Percentiles rank a stretch among this genome's conserved stretches.
phyloP scores from a whole-genome alignment of 73 alveolate genomes.

The Effrenium voratum region DNA sequence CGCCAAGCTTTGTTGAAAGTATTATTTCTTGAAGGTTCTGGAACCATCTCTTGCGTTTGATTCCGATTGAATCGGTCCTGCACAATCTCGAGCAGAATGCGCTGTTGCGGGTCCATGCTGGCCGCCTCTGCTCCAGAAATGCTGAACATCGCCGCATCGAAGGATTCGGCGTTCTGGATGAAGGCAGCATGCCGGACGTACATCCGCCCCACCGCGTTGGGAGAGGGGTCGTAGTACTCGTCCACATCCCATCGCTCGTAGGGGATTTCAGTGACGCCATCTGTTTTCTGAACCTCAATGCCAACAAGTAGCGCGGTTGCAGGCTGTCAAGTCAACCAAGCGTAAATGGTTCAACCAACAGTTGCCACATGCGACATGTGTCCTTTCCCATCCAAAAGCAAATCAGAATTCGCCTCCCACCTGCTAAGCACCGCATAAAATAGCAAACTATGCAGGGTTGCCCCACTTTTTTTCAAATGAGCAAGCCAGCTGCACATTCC shows the following conservation, averaged over 20 bases:
- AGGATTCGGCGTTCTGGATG: constrained; percentile 61
- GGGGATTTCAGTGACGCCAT: constrained; percentile 84
- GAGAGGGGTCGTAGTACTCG: constrained; percentile 86
- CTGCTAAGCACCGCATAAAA: no score
- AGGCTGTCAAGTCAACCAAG: background rate
- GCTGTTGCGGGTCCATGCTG: constrained; percentile 94
- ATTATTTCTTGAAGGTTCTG: no score
- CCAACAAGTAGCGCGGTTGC: background rate
- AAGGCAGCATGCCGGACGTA: constrained; percentile 93
- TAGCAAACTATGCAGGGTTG: no score
- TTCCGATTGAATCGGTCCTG: no score
- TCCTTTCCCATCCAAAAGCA: no score
- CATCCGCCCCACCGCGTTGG: constrained; percentile 84
- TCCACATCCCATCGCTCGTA: constrained; percentile 94
- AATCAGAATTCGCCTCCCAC: no score
- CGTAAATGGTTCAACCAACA: no score
- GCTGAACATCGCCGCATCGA: constrained; percentile 82
- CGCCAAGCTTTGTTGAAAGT: no score
- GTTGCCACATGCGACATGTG: no score
- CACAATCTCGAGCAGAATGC: constrained; percentile 73
- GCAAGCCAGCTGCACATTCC: no score
- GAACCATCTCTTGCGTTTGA: no score
- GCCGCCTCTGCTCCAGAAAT: constrained; percentile 85
- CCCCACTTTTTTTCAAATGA: no score
- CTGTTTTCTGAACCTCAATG: constrained; percentile 52